Percentiles rank a stretch among this genome's conserved stretches.
Conservation (phyloP, 768 basidiomycete species). For the Lyophyllum decastes region DNA sequence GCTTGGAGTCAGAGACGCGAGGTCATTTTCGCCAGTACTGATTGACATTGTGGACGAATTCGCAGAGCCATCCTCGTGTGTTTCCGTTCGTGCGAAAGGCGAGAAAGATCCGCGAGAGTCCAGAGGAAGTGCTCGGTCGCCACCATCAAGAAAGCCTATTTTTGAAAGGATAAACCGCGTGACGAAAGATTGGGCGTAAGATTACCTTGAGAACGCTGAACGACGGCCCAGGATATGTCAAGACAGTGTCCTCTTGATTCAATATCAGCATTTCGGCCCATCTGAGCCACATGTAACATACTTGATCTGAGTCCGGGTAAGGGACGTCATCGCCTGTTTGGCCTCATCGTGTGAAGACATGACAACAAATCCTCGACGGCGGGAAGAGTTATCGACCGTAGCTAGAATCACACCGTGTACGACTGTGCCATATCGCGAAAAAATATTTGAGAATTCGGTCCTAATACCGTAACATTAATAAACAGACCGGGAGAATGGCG, state of each 20-base stretch:
- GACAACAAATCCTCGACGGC: slow-evolving; percentile 81
- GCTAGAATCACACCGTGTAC: slow-evolving; percentile 80
- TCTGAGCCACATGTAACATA: slow-evolving; percentile 25
- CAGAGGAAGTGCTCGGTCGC: slow-evolving; percentile 33
- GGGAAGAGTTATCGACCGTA: slow-evolving; percentile 81
- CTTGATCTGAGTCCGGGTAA: slow-evolving; percentile 75
- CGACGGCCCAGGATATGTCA: slow-evolving; percentile 87
- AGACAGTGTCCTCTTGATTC: slow-evolving; percentile 64
- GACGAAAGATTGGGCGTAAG: background rate
- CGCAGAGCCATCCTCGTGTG: slow-evolving; percentile 25
- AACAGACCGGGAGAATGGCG: background rate
- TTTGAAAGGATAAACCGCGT: too few relatives aligned
- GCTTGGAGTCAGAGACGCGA: slow-evolving; percentile 32
- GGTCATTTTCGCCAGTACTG: slow-evolving; percentile 29
- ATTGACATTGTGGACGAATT: slow-evolving; percentile 36
- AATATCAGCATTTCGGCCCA: background rate
- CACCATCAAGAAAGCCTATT: too few relatives aligned
- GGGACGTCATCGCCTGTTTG: slow-evolving; percentile 59
- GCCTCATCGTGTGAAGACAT: slow-evolving; percentile 79
- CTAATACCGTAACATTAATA: slow-evolving; percentile 22
- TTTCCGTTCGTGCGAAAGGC: slow-evolving; percentile 18
- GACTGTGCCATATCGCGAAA: slow-evolving; percentile 67
- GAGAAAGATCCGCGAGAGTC: slow-evolving; percentile 39
- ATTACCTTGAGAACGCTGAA: slow-evolving; percentile 80
- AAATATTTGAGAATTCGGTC: slow-evolving; percentile 60